Base-by-base conservation (phyloP, 495 filamentous ascomycete species). In the Entonaema liquescens region DNA sequence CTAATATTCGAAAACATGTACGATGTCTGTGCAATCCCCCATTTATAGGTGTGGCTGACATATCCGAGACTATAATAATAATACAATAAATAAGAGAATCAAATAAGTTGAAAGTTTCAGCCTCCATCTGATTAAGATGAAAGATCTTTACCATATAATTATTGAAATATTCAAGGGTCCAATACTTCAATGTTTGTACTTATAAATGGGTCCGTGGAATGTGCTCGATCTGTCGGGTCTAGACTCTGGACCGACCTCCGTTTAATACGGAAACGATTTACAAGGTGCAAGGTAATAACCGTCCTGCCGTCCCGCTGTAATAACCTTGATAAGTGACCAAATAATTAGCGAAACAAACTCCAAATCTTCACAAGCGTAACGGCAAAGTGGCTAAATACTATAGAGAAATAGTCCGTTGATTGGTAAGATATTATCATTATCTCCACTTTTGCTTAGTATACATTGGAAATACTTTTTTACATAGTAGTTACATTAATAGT, bases 361-460 rank as follows among this genome's bases (percentile, higher is more conserved):
- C 5, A 56, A 42, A 4, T 57, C 52, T 67, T 7, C 58, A 50
- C 11, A 17, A 56, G 3, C 42, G 40, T 63, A 59, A 53, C 31
- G 53, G 59, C 9, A 57, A 4, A 31, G 26, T 56, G 63, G 69
- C 59, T 67, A 64, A 64, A 72, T 72, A 49, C 23, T 31, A 50
- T 50, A 67, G 35, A 40, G 47, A 63, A 63, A 53, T 21, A 7
- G 5, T 5, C 1, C 28, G 7, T 57, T 68, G 70, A 72, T 72
- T 72, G 64, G 65, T 72, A 72, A 72, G 70, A 68, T 36, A 68
- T 21, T 5, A 38, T n/a, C 13, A 6, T 5, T 2, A n/a, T 26
- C 59, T 36, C 64, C 70, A 68, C 69, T 67, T 64, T 53, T 52
- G 70, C 70, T 72, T 72, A 72, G 60, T 68, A 68, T 50, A 65